These are phyloP conservation scores for Brasilioporus rufonigricans DNA, from an alignment of 768 basidiomycete genomes.

Conservation along the genomic window DNA sequence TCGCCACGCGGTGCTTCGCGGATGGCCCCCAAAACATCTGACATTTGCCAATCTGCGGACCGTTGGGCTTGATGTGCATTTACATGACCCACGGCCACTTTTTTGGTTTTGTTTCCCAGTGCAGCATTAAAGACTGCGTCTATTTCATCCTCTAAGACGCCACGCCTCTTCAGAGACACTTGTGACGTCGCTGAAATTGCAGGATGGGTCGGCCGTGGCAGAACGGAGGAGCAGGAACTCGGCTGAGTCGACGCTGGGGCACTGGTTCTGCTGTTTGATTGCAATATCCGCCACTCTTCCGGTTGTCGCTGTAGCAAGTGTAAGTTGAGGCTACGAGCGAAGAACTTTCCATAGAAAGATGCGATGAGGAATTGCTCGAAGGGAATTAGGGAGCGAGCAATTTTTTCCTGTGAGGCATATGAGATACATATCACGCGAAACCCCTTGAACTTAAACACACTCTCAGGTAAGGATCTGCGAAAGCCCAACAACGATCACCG, in stretches of 20 bases:
- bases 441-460: constrained; percentile 43
- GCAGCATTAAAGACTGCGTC: constrained; percentile 64
- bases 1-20: constrained; percentile 52
- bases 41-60: constrained; percentile 38
- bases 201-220: neutral
- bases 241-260: constrained; percentile 10
- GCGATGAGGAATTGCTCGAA: constrained; percentile 70
- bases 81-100: constrained; percentile 40
- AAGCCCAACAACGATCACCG: constrained; percentile 87
- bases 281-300: constrained; percentile 79
- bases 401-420: constrained; percentile 68
- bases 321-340: constrained; percentile 74
- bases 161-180: constrained; percentile 48
- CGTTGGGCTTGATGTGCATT: constrained; percentile 11
- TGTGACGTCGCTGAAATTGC: constrained; percentile 4
- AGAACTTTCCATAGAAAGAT: constrained; percentile 87
- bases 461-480: constrained; percentile 90
- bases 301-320: constrained; percentile 75
- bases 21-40: constrained; percentile 59
- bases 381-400: constrained; percentile 74
- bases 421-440: constrained; percentile 2
- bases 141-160: constrained; percentile 60
- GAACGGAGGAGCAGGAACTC: constrained; percentile 14
- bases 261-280: constrained; percentile 42
- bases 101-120: constrained; percentile 59